These are phyloP conservation scores for Quercus parvula DNA, from an alignment of 306 rosid species.

Conservation along the genomic window DNA sequence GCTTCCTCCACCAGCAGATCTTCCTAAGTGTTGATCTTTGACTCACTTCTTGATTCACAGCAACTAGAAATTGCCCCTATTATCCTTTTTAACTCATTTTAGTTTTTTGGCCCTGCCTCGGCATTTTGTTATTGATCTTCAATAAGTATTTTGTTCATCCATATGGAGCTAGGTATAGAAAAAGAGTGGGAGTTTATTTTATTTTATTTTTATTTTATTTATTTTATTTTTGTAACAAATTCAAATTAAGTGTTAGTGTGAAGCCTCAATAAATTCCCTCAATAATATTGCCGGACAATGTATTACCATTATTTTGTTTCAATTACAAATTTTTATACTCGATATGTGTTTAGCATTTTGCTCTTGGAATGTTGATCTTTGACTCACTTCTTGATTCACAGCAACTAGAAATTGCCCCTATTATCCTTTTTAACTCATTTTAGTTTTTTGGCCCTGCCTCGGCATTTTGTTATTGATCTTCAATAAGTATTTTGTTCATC, in stretches of 20 bases:
- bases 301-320: too few relatives aligned
- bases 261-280: too few relatives aligned
- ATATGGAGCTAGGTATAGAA: neutral
- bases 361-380: too few relatives aligned
- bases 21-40: conserved; percentile 48
- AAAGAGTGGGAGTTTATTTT: too few relatives aligned
- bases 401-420: neutral
- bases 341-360: too few relatives aligned
- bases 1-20: conserved; percentile 64
- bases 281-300: too few relatives aligned
- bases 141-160: neutral
- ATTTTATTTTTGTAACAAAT: too few relatives aligned
- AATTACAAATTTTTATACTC: too few relatives aligned
- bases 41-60: neutral
- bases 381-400: neutral
- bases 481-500: neutral
- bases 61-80: neutral
- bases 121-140: neutral
- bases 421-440: neutral
- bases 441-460: neutral
- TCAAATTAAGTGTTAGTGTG: too few relatives aligned
- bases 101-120: neutral
- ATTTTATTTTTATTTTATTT: too few relatives aligned
- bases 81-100: neutral
- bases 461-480: neutral